Evolutionary conservation across 2,329 filamentous ascomycete species (phyloP).

Genomic region (Lasiodiplodia theobromae): DNA sequence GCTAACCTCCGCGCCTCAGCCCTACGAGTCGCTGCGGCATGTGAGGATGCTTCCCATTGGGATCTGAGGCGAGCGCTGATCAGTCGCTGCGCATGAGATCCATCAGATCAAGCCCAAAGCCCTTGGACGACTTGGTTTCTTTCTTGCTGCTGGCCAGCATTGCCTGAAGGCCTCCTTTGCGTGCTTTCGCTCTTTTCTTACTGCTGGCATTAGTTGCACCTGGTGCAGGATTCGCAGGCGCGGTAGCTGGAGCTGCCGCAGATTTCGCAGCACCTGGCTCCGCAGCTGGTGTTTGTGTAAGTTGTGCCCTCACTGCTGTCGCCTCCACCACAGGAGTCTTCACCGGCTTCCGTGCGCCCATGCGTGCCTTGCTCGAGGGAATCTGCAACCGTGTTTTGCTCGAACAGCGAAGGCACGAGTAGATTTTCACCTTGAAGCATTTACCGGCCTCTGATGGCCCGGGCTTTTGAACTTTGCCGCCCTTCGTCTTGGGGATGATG

Average conservation of each 20-base stretch:
- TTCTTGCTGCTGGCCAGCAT: constrained; percentile 57
- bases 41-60: not conserved
- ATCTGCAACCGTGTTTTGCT: constrained; percentile 39
- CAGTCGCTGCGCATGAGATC: constrained; percentile 58
- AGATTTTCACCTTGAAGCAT: constrained; percentile 35
- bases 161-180: constrained; percentile 63
- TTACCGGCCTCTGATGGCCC: not conserved
- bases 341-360: constrained; percentile 34
- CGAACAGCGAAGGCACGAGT: constrained; percentile 43
- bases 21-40: constrained; percentile 17
- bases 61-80: constrained; percentile 10
- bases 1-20: constrained; percentile 14
- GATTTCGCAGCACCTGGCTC: not conserved
- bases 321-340: constrained; percentile 24
- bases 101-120: constrained; percentile 57
- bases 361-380: constrained; percentile 35
- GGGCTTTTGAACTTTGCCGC: not conserved
- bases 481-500: not conserved
- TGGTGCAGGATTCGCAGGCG: not conserved
- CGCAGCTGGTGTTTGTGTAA: not conserved
- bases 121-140: constrained; percentile 38
- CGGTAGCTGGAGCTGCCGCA: not conserved
- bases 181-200: constrained; percentile 63
- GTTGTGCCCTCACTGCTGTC: not conserved
- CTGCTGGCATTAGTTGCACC: constrained; percentile 54